Evolutionary conservation across 106 monocot species (phyloP), one percentile per base, ranked within the genome.

Genomic region (Gastrodia elata): DNA sequence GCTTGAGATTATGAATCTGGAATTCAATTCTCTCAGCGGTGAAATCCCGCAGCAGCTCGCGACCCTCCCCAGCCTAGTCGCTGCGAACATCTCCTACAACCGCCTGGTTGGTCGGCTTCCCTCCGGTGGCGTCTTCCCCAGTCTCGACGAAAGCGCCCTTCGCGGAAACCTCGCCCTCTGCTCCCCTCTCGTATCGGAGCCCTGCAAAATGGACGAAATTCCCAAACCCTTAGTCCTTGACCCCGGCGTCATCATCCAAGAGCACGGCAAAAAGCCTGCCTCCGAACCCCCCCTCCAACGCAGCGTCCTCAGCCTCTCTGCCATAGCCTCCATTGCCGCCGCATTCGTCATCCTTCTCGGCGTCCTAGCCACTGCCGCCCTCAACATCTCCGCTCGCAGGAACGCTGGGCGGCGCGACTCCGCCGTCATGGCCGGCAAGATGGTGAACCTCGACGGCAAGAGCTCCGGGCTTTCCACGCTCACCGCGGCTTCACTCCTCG

Each of bases 1-100:
- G 74, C 93, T 97, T 3, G 88, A 93, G 75, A 97, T 97, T 72
- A 83, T 97, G 30, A 84, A 82, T 8, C 64, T 97, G 70, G 97
- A 97, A 48, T 91, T 80, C 82, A 97, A 97, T 75, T 71, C 82
- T 4, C 74, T 97, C 22, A 83, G 70, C 74, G 93, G 93, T 2
- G 90, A 93, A 82, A 90, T 97, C 68, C 97, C 97, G 26, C 81
- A 65, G 75, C 84, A 88, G 76, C 82, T 97, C 37, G 93, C 82
- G 1, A 18, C 13, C 1, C 71, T 97, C 18, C 2, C 33, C 15
- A 78, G 73, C 11, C 78, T 78, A 6, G 72, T 78, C 1, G 78
- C 65, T 4, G 65, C 49, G 0, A 78, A 78, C 88, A 84, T 97
- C 11, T 97, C 97, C 0, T 86, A 97, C 86, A 97, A 97, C 77